Conservation (phyloP, 371 early-diverging fungal species). For the Apophysomyces sp. region DNA sequence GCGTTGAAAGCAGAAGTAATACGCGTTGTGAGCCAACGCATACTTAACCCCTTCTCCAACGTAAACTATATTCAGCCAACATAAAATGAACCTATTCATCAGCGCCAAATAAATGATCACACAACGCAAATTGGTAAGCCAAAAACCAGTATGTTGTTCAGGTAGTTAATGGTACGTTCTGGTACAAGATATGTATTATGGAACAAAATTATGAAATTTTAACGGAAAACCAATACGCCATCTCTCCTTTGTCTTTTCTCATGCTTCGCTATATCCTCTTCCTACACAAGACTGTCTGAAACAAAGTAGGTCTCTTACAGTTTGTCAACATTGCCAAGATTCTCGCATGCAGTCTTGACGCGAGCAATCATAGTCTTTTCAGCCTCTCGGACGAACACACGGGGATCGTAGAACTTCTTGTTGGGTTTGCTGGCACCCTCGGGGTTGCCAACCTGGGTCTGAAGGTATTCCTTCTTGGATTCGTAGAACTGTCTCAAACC, state of each 20-base stretch:
- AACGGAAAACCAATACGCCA: not conserved
- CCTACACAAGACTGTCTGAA: not conserved
- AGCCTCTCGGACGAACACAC: constrained; percentile 85
- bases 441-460: constrained; percentile 91
- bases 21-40: too few relatives aligned
- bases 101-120: too few relatives aligned
- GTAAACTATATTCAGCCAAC: too few relatives aligned
- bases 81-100: too few relatives aligned
- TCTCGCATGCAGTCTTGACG: constrained; percentile 77
- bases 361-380: constrained; percentile 85
- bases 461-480: constrained; percentile 75
- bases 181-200: not conserved
- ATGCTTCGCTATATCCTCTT: not conserved
- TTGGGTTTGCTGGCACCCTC: constrained; percentile 91
- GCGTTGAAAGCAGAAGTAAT: too few relatives aligned
- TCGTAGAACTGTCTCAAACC: constrained; percentile 76
- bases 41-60: too few relatives aligned
- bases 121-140: too few relatives aligned
- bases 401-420: constrained; percentile 95
- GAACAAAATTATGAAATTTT: not conserved
- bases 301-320: constrained; percentile 52
- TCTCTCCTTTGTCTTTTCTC: not conserved
- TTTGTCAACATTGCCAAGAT: constrained; percentile 73
- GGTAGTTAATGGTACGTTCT: not conserved
- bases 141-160: too few relatives aligned